A percentile compares a stretch with the other conserved stretches of the same genome.
Conservation (phyloP, 2,329 filamentous ascomycete species). For the Canariomyces notabilis region DNA sequence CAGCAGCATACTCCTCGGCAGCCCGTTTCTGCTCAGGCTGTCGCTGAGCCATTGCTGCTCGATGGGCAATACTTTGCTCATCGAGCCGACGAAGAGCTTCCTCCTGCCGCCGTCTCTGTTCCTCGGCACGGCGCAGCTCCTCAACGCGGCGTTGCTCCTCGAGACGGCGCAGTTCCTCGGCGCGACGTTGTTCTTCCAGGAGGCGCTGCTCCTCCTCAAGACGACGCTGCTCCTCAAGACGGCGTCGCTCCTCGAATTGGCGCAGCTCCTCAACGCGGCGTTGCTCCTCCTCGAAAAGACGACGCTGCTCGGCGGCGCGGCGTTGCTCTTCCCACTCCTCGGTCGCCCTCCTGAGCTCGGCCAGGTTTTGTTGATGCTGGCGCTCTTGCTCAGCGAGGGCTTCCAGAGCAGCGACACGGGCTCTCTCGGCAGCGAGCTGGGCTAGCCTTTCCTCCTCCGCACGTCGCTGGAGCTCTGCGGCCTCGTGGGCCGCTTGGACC, state of each 20-base stretch:
- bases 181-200: background rate
- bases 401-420: background rate
- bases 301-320: background rate
- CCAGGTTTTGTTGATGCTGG: background rate
- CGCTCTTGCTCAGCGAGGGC: background rate
- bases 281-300: background rate
- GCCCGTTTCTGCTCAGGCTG: too few species aligned
- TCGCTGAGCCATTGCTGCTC: too few species aligned
- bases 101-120: too few species aligned
- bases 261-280: background rate
- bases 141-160: background rate
- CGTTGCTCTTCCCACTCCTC: background rate
- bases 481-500: background rate
- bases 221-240: too few species aligned
- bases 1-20: too few species aligned
- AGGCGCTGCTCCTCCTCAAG: too few species aligned
- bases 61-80: too few species aligned
- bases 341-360: background rate
- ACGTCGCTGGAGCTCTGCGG: background rate
- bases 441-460: background rate
- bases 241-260: too few species aligned
- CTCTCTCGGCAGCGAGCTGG: background rate
- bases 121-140: too few species aligned
- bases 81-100: too few species aligned
- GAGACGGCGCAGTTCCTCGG: background rate